Conservation (phyloP, 805 yeast species). For the Kregervanrija pseudodelftensis region DNA sequence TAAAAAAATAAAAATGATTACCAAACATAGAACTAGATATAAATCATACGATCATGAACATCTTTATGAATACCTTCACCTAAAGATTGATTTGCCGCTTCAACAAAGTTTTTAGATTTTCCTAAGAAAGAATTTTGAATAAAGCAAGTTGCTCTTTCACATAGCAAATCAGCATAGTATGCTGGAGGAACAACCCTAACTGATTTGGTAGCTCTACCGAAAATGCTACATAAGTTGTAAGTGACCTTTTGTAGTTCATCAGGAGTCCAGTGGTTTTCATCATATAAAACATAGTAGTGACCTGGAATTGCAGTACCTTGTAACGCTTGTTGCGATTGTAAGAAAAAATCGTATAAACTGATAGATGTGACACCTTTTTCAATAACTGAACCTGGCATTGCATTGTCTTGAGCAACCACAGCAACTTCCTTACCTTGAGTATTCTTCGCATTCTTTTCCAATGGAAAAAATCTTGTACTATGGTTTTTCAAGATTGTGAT, state of each 20-base stretch:
- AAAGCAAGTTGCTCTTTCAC: constrained; percentile 25
- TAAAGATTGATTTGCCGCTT: constrained; percentile 12
- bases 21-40: constrained; percentile 7
- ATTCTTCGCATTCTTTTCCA: constrained; percentile 19
- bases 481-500: constrained; percentile 19
- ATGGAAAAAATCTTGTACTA: constrained; percentile 26
- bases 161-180: constrained; percentile 24
- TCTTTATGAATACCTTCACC: constrained; percentile 16
- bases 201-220: constrained; percentile 26
- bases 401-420: constrained; percentile 17
- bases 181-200: constrained; percentile 30
- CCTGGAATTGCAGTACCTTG: constrained; percentile 31
- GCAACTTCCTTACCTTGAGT: constrained; percentile 14
- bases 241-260: constrained; percentile 23
- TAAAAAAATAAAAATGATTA: background rate
- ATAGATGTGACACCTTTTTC: constrained; percentile 27
- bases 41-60: constrained; percentile 15
- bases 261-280: constrained; percentile 22
- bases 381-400: constrained; percentile 26
- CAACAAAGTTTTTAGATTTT: constrained; percentile 9
- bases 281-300: constrained; percentile 26
- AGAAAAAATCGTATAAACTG: constrained; percentile 24
- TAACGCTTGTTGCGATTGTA: constrained; percentile 27
- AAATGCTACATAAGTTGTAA: constrained; percentile 24
- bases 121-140: constrained; percentile 8